Conservation (phyloP, 2,329 filamentous ascomycete species). For the Incumbomyces delicatus region DNA sequence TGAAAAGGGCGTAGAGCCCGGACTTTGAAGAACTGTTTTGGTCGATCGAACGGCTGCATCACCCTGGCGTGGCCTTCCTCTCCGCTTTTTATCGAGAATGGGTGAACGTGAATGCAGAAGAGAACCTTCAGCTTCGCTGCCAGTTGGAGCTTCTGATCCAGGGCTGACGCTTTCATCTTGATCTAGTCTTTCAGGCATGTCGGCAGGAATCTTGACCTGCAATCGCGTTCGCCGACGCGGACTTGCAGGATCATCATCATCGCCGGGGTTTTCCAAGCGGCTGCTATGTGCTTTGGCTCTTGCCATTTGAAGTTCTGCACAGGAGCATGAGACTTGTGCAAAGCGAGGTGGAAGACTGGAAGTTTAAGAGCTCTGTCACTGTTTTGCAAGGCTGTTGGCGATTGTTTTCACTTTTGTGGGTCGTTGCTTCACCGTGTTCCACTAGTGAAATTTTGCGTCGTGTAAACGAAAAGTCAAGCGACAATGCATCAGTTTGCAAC, state of each 20-base stretch:
- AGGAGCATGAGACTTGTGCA: no score
- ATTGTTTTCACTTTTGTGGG: background rate
- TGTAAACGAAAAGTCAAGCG: background rate
- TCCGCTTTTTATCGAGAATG: no score
- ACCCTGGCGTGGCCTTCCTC: no score
- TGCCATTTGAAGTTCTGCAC: no score
- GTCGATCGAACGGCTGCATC: no score
- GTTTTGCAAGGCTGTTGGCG: background rate
- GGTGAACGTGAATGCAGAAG: no score
- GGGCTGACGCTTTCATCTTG: background rate
- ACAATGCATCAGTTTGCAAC: background rate
- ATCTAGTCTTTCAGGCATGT: background rate
- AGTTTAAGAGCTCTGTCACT: no score
- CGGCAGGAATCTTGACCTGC: no score
- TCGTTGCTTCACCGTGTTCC: background rate
- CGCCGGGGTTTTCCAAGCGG: background rate
- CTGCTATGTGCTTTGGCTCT: no score
- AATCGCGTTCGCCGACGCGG: background rate
- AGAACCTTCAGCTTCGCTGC: background rate
- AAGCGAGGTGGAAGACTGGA: no score
- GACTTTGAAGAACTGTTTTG: no score
- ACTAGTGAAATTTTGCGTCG: background rate
- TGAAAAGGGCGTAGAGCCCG: no score
- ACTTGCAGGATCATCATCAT: background rate
- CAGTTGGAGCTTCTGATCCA: background rate